Evolutionary conservation across 228 moss, liverwort and hornwort genomes (phyloP).

Genomic region (Sphagnum fallax): DNA sequence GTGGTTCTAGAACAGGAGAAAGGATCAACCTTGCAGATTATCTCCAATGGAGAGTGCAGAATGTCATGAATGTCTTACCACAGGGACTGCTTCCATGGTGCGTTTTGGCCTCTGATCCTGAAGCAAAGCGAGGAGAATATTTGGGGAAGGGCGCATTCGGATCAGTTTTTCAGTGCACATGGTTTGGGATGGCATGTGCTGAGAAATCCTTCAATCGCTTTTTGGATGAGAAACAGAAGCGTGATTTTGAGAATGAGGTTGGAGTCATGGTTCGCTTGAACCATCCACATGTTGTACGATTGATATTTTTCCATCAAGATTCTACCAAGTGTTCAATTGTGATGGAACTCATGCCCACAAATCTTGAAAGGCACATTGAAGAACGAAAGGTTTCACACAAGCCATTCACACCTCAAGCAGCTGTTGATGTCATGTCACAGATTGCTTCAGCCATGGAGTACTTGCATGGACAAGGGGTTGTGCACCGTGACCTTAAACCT

Average conservation of each 20-base stretch:
- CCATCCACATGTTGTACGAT: background rate
- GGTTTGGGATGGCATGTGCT: constrained; percentile 1
- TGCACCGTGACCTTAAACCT: constrained; percentile 13
- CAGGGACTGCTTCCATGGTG: no score
- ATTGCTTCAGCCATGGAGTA: constrained; percentile 11
- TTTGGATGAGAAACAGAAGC: background rate
- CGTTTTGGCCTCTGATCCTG: no score
- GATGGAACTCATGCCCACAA: no score
- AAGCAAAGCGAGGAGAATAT: background rate
- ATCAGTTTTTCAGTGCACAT: constrained; percentile 6
- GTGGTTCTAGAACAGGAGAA: no score
- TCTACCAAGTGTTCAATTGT: no score
- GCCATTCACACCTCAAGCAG: background rate
- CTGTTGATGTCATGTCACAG: constrained; percentile 11
- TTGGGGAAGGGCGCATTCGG: constrained; percentile 16
- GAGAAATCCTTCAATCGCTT: constrained; percentile 4
- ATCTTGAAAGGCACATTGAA: no score
- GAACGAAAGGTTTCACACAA: no score
- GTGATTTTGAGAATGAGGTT: background rate
- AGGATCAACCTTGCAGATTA: no score
- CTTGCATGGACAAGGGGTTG: constrained; percentile 7
- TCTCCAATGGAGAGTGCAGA: no score
- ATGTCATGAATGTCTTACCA: no score
- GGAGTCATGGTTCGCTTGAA: background rate
- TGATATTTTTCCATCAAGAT: no score